Evolutionary conservation across 768 basidiomycete genomes (phyloP).

Genomic region (Leccinum subgranulosum): DNA sequence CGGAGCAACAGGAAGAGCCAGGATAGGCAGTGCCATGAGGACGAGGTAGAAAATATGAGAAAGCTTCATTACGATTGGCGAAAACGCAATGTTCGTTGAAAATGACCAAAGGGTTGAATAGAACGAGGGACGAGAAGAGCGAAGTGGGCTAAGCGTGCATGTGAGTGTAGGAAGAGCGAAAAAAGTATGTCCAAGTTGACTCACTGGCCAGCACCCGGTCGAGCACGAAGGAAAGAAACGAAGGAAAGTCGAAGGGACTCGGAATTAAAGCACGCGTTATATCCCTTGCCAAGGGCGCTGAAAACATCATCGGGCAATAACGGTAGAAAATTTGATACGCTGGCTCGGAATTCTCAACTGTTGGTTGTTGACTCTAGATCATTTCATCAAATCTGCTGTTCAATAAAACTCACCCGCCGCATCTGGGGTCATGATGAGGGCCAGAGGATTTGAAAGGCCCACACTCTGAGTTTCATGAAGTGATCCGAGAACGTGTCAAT

Average conservation of each 20-base stretch:
- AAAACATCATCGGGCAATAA: neutral
- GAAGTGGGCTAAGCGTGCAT: neutral
- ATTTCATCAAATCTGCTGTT: neutral
- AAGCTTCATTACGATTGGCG: neutral
- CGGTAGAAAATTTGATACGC: neutral
- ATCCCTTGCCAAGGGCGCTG: neutral
- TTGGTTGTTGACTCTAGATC: neutral
- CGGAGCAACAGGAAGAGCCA: neutral
- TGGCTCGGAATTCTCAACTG: neutral
- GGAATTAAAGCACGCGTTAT: neutral
- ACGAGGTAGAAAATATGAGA: neutral
- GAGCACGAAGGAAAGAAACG: neutral
- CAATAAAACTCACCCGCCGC: neutral
- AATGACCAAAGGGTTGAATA: neutral
- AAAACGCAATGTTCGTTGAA: neutral
- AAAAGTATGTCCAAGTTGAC: neutral
- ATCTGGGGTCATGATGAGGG: neutral
- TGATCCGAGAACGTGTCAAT: neutral
- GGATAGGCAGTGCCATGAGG: neutral
- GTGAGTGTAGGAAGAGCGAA: neutral
- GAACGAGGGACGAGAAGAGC: neutral
- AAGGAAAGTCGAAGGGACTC: neutral
- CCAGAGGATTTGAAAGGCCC: neutral
- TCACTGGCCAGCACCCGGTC: neutral
- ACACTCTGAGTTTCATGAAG: neutral